These are phyloP conservation scores for Curvularia verruculosa DNA, from an alignment of 2,329 filamentous ascomycete species.

Conservation along the genomic window DNA sequence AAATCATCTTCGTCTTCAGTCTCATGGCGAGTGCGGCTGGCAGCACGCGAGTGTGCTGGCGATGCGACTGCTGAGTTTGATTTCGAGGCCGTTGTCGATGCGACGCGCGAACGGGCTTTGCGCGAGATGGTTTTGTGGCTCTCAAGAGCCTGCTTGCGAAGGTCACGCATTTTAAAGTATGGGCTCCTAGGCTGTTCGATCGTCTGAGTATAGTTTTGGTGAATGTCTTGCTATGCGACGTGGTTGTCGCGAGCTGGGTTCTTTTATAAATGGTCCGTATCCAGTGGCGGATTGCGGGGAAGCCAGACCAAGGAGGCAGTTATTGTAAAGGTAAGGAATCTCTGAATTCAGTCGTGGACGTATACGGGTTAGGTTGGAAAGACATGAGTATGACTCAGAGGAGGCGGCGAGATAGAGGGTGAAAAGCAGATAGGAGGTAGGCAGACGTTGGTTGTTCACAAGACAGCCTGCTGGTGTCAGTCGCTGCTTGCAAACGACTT, in stretches of 20 bases:
- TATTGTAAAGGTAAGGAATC: conserved; percentile 45
- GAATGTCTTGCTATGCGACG: background rate
- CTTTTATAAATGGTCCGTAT: conserved; percentile 12
- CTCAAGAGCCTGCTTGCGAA: conserved; percentile 71
- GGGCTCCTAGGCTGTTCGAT: background rate
- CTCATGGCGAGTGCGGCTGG: conserved; percentile 63
- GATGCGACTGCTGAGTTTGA: conserved; percentile 63
- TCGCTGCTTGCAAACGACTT: conserved; percentile 15
- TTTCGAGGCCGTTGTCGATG: conserved; percentile 64
- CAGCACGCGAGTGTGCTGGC: conserved; percentile 60
- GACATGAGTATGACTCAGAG: conserved; percentile 45
- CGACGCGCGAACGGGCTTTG: conserved; percentile 66
- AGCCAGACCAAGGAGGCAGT: conserved; percentile 23
- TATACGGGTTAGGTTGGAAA: conserved; percentile 35
- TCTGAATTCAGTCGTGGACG: conserved; percentile 35
- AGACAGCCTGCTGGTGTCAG: conserved; percentile 15
- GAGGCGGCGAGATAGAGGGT: conserved; percentile 14
- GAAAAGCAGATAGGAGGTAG: conserved; percentile 12
- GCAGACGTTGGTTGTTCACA: conserved; percentile 10
- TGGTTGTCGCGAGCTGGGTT: conserved; percentile 10
- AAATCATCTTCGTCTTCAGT: conserved; percentile 70
- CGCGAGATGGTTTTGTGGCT: conserved; percentile 74
- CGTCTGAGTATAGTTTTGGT: background rate
- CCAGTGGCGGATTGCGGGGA: conserved; percentile 32
- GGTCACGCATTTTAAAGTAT: conserved; percentile 61